phyloP scores from a whole-genome alignment of 352 stramenopile genomes.

The Globisporangium megalacanthum region DNA sequence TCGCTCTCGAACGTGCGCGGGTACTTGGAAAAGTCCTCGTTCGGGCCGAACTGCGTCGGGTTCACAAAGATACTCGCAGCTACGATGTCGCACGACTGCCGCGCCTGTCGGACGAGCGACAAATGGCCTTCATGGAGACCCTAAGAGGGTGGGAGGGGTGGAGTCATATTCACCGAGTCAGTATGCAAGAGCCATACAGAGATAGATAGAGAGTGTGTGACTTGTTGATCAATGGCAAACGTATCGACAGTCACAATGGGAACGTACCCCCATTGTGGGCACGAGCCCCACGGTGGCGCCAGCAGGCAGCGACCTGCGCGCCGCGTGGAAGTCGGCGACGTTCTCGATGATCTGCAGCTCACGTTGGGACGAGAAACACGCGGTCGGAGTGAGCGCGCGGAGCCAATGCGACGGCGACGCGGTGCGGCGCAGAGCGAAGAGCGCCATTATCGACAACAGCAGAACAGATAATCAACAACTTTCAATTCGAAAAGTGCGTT shows the following conservation, averaged over 20 bases:
- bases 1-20: constrained; percentile 95
- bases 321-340: constrained; percentile 45
- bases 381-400: not conserved
- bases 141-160: constrained; percentile 17
- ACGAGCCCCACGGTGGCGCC: constrained; percentile 92
- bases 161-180: no score
- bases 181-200: not conserved
- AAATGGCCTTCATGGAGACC: constrained; percentile 96
- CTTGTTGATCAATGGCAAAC: no score
- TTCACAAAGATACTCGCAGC: constrained; percentile 99
- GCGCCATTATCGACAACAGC: no score
- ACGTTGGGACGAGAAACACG: constrained; percentile 8
- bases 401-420: not conserved
- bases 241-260: no score
- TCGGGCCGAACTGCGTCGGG: constrained; percentile 96
- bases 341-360: constrained; percentile 34
- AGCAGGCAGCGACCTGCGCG: constrained; percentile 38
- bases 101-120: constrained; percentile 85
- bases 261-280: constrained; percentile 96
- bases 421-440: not conserved
- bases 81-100: constrained; percentile 90
- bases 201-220: not conserved
- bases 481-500: no score
- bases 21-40: constrained; percentile 99
- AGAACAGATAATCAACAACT: no score